A percentile compares a stretch with the other conserved stretches of the same genome.
These are phyloP conservation scores for Macroventuria anomochaeta DNA, from an alignment of 2,329 filamentous ascomycete genomes.

Conservation along the genomic window DNA sequence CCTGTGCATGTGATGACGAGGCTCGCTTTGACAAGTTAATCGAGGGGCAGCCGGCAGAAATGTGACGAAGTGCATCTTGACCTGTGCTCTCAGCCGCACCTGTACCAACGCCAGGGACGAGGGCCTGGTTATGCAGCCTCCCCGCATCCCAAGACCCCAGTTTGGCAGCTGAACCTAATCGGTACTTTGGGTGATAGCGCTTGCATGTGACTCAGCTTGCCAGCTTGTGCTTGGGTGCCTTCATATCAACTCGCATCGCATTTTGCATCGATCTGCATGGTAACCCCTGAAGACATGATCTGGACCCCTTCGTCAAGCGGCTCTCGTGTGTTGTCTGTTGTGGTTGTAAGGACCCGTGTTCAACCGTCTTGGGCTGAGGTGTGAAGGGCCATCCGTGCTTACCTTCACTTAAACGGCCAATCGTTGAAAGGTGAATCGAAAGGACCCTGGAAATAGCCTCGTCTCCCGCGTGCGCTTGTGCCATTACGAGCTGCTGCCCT, in stretches of 20 bases:
- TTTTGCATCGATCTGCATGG: background rate
- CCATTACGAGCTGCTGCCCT: background rate
- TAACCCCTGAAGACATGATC: background rate
- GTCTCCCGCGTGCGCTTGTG: background rate
- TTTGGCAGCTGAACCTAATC: conserved; percentile 9
- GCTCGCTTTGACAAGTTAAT: background rate
- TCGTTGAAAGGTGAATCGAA: background rate
- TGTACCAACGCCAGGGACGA: background rate
- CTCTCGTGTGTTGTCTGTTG: background rate
- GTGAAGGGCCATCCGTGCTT: background rate
- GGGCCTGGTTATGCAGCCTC: conserved; percentile 4
- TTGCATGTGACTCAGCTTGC: background rate
- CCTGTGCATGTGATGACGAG: conserved; percentile 4
- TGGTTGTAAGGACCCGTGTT: conserved; percentile 4
- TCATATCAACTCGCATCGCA: background rate
- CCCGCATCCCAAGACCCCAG: background rate
- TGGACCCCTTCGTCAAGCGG: background rate
- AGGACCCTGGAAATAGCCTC: conserved; percentile 8
- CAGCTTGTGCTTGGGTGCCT: background rate
- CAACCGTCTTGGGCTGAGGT: conserved; percentile 7
- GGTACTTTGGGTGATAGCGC: background rate
- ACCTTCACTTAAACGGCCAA: conserved; percentile 4
- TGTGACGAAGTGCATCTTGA: background rate
- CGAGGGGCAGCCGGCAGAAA: background rate
- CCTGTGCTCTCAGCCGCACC: conserved; percentile 10